These are phyloP conservation scores for Colletotrichum cuscutae DNA, from an alignment of 2,329 filamentous ascomycete genomes.

Conservation along the genomic window DNA sequence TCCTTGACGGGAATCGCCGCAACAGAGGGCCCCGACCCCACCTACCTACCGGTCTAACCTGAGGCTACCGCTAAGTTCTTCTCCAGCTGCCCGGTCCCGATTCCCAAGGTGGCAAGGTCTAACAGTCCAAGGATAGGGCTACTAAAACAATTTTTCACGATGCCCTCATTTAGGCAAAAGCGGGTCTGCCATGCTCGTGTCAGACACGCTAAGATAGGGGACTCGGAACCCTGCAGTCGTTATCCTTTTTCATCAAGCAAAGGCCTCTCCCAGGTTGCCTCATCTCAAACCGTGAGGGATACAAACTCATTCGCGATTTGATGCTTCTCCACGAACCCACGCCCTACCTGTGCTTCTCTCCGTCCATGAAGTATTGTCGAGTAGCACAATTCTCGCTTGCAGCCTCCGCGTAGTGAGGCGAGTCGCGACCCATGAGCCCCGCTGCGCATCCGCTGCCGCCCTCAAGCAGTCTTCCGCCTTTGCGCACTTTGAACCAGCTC, in stretches of 20 bases:
- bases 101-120: too few relatives aligned
- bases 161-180: slow-evolving; percentile 31
- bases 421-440: slow-evolving; percentile 23
- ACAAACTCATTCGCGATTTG: too few relatives aligned
- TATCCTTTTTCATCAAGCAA: too few relatives aligned
- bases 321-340: background rate
- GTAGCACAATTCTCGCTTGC: background rate
- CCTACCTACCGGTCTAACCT: too few relatives aligned
- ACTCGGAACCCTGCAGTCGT: background rate
- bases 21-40: too few relatives aligned
- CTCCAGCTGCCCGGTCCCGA: too few relatives aligned
- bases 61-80: too few relatives aligned
- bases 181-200: slow-evolving; percentile 2
- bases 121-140: slow-evolving; percentile 21
- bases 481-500: slow-evolving; percentile 45
- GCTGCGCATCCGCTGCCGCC: slow-evolving; percentile 46
- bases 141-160: slow-evolving; percentile 27
- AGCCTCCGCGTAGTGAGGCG: background rate
- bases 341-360: background rate
- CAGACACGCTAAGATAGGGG: slow-evolving; percentile 1
- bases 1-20: too few relatives aligned
- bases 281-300: background rate
- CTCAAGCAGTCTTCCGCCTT: slow-evolving; percentile 53
- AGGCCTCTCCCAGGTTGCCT: too few relatives aligned
- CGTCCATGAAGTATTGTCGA: background rate